Evolutionary conservation across 768 basidiomycete genomes (phyloP).

Genomic region (Sutorius australiensis): DNA sequence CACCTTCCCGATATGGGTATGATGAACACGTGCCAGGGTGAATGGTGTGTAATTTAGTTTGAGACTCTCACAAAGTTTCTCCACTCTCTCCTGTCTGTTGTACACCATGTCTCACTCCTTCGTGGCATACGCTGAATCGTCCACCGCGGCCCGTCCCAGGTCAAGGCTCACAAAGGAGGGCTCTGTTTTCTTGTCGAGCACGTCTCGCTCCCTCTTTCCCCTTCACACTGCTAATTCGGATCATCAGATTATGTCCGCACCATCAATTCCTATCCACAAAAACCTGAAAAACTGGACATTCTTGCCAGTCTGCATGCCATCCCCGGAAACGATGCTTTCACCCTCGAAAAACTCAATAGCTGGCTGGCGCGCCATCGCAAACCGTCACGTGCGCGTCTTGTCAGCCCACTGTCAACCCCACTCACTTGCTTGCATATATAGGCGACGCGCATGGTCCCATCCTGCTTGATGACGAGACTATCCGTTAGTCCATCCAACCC

Average conservation of each 20-base stretch:
- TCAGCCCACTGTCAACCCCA: no score
- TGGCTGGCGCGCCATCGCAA: constrained; percentile 27
- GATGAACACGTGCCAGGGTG: constrained; percentile 2
- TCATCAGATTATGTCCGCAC: constrained; percentile 20
- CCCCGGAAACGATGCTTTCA: constrained; percentile 22
- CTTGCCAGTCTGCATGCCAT: constrained; percentile 13
- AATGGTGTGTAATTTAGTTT: constrained; percentile 1
- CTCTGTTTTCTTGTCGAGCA: not conserved
- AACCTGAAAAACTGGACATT: constrained; percentile 11
- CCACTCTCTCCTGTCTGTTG: not conserved
- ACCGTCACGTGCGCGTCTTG: not conserved
- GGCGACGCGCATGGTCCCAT: not conserved
- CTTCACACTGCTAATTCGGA: not conserved
- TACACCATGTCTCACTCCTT: not conserved
- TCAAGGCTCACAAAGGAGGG: constrained; percentile 9
- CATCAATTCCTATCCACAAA: constrained; percentile 11
- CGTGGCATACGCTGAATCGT: not conserved
- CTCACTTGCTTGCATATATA: not conserved
- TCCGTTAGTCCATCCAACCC: constrained; percentile 18
- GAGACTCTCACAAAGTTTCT: not conserved
- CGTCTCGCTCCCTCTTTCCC: not conserved
- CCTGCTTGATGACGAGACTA: constrained; percentile 22
- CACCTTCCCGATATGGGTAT: constrained; percentile 14
- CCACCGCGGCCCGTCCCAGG: not conserved
- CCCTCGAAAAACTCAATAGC: constrained; percentile 10